Conservation (phyloP, 306 rosid genomes). For the Trifolium dubium region DNA sequence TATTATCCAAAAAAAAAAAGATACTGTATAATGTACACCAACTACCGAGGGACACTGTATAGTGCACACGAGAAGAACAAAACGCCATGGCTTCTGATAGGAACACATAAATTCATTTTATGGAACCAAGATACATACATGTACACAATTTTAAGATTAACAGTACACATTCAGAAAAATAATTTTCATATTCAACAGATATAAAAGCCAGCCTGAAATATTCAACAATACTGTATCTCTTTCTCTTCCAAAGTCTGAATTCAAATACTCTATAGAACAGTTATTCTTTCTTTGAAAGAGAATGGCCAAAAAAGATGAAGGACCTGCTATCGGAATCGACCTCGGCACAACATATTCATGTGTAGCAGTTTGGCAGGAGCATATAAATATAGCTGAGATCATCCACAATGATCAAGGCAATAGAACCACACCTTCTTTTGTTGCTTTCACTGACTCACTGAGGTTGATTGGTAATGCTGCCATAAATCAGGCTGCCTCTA, state of each 20-base stretch:
- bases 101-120: no score
- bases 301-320: background rate
- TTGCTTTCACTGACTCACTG: background rate
- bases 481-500: background rate
- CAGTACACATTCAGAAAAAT: no score
- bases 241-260: background rate
- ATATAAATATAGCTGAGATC: background rate
- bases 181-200: no score
- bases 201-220: background rate
- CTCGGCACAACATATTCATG: background rate
- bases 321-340: background rate
- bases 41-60: no score
- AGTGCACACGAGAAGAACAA: no score
- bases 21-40: no score
- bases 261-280: background rate
- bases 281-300: background rate
- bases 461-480: background rate
- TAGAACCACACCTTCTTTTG: background rate
- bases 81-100: no score
- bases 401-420: conserved; percentile 5
- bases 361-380: background rate
- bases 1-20: no score
- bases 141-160: no score
- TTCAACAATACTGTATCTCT: background rate
- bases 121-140: no score